A percentile compares a stretch with the other conserved stretches of the same genome.
These are phyloP conservation scores for Verticillium dahliae DNA, from an alignment of 2,329 filamentous ascomycete species.

Conservation along the genomic window DNA sequence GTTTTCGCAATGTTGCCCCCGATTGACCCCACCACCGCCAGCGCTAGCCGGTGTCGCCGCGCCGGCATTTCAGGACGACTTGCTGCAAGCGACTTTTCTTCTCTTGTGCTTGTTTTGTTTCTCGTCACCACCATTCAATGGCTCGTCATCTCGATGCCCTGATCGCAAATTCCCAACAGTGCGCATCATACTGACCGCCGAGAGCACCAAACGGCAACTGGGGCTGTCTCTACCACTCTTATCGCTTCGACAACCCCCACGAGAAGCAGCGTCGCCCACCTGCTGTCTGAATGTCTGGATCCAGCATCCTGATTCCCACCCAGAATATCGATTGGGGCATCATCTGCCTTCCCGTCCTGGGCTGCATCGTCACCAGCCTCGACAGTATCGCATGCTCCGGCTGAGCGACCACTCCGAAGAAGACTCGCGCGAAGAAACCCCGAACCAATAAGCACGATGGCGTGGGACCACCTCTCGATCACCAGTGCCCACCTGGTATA, in stretches of 20 bases:
- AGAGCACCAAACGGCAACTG: neutral
- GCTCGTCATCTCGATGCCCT: neutral
- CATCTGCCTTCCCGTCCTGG: conserved; percentile 12
- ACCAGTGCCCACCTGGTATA: conserved; percentile 97
- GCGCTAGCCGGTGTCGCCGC: neutral
- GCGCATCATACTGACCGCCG: neutral
- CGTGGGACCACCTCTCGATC: conserved; percentile 75
- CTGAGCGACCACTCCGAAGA: neutral
- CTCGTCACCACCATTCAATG: neutral
- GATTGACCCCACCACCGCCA: neutral
- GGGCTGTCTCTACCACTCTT: neutral
- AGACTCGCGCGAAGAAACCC: no score
- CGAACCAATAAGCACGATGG: conserved; percentile 42
- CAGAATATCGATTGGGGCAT: conserved; percentile 18
- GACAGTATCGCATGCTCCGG: neutral
- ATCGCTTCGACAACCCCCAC: neutral
- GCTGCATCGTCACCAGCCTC: conserved; percentile 6
- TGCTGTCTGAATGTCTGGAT: conserved; percentile 23
- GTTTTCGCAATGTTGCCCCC: neutral
- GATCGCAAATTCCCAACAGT: neutral
- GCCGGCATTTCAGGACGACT: neutral
- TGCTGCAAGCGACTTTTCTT: neutral
- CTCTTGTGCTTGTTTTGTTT: neutral
- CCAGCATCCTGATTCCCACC: conserved; percentile 13
- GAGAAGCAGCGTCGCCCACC: neutral